Conservation (phyloP, 2,329 filamentous ascomycete species). For the Alternaria longipes region DNA sequence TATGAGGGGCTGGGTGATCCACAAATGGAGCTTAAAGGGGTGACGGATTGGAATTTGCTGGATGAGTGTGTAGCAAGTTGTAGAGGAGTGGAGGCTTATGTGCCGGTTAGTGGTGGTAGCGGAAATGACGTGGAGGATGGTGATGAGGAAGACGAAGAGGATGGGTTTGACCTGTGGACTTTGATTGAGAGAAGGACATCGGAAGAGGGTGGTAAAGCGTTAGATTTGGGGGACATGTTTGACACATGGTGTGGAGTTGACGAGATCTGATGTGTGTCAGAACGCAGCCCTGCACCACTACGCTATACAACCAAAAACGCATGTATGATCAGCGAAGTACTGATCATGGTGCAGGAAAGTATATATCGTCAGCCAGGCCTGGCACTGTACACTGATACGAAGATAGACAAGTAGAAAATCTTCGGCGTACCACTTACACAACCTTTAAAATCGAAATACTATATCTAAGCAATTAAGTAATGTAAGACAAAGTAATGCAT, state of each 20-base stretch:
- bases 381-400: no score
- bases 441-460: no score
- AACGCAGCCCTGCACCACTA: no score
- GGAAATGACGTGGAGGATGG: slow-evolving; percentile 3
- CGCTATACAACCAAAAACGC: no score
- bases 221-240: slow-evolving; percentile 19
- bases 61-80: slow-evolving; percentile 32
- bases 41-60: slow-evolving; percentile 16
- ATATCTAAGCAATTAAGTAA: no score
- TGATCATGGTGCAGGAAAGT: no score
- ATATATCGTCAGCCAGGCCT: no score
- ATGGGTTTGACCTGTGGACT: slow-evolving; percentile 32
- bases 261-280: not conserved
- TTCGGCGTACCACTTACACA: no score
- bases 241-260: slow-evolving; percentile 19
- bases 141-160: slow-evolving; percentile 8
- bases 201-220: not conserved
- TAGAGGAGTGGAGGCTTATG: slow-evolving; percentile 24
- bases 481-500: no score
- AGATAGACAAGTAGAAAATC: no score
- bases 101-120: slow-evolving; percentile 2
- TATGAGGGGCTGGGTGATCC: slow-evolving; percentile 22
- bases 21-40: slow-evolving; percentile 3
- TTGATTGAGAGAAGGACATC: slow-evolving; percentile 11
- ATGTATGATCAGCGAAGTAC: no score